phyloP scores from a whole-genome alignment of 495 filamentous ascomycete species.

The Astrothelium subdiscretum region DNA sequence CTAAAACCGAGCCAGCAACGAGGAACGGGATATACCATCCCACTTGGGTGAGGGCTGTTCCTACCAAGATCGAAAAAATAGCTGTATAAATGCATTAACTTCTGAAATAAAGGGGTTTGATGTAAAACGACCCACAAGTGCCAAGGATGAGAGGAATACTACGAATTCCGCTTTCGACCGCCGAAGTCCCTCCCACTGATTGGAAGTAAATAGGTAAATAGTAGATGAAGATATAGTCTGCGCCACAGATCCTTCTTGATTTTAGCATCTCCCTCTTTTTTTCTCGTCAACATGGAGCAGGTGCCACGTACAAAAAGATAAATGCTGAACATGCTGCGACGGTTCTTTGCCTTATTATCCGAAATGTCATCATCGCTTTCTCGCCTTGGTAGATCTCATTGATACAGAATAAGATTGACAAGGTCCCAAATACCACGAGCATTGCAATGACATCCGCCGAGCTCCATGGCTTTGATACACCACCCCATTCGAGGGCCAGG shows the following conservation, averaged over 20 bases:
- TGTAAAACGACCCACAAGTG: constrained; percentile 9
- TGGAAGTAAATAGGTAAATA: constrained; percentile 2
- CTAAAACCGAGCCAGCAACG: constrained; percentile 45
- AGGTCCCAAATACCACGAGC: neutral
- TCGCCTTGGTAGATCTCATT: neutral
- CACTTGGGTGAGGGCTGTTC: constrained; percentile 45
- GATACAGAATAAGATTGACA: neutral
- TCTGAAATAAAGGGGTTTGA: constrained; percentile 2
- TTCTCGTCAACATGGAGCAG: too few relatives aligned
- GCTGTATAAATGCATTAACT: constrained; percentile 30
- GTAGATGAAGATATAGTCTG: constrained; percentile 6
- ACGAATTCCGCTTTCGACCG: neutral
- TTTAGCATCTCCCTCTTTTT: too few relatives aligned
- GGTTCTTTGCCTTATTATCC: neutral
- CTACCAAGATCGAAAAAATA: constrained; percentile 48
- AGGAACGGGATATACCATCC: constrained; percentile 77
- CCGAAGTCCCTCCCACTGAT: neutral
- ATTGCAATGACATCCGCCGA: neutral
- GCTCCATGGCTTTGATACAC: neutral
- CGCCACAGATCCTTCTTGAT: constrained; percentile 12
- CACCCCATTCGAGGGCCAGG: neutral
- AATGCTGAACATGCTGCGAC: neutral
- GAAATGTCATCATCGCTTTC: neutral
- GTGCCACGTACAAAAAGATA: constrained; percentile 7
- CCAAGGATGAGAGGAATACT: neutral